These are phyloP conservation scores for Candida palmyrensis DNA, from an alignment of 805 yeast genomes.

Conservation along the genomic window DNA sequence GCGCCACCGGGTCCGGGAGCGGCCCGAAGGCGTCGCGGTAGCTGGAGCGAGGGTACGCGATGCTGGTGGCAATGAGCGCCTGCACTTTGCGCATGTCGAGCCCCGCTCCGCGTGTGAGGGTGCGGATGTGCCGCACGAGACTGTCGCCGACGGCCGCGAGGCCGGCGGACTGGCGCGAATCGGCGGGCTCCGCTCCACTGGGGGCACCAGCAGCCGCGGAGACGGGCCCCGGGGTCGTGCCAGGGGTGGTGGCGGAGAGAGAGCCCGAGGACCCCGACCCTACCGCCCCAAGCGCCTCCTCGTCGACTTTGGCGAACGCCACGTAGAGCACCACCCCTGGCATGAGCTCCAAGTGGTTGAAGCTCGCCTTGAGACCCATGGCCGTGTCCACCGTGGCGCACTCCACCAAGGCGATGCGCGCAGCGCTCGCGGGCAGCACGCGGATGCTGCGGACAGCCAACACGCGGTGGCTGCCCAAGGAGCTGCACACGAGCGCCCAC, in stretches of 20 bases:
- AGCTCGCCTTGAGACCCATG: constrained; percentile 66
- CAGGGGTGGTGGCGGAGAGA: constrained; percentile 6
- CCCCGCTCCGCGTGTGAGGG: constrained; percentile 11
- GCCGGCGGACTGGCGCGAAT: constrained; percentile 1
- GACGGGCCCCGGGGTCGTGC: constrained; percentile 9
- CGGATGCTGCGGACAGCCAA: constrained; percentile 14
- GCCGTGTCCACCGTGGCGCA: constrained; percentile 72
- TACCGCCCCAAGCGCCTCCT: constrained; percentile 13
- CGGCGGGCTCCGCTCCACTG: neutral
- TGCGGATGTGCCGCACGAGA: constrained; percentile 14
- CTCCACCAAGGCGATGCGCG: constrained; percentile 50
- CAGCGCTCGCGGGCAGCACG: constrained; percentile 14
- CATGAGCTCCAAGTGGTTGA: constrained; percentile 78
- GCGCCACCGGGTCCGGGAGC: constrained; percentile 64
- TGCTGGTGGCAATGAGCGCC: constrained; percentile 37
- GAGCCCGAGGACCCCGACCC: constrained; percentile 3
- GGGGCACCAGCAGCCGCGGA: constrained; percentile 1
- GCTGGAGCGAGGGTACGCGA: constrained; percentile 37
- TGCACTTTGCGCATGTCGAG: constrained; percentile 35
- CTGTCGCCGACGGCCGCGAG: constrained; percentile 17
- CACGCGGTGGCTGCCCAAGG: constrained; percentile 14
- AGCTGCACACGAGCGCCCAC: constrained; percentile 17
- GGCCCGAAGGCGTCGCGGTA: constrained; percentile 61
- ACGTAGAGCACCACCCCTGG: constrained; percentile 75
- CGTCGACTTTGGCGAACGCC: constrained; percentile 75